Conservation (phyloP, 2,329 filamentous ascomycete species). For the Dothideomycetes sp. region DNA sequence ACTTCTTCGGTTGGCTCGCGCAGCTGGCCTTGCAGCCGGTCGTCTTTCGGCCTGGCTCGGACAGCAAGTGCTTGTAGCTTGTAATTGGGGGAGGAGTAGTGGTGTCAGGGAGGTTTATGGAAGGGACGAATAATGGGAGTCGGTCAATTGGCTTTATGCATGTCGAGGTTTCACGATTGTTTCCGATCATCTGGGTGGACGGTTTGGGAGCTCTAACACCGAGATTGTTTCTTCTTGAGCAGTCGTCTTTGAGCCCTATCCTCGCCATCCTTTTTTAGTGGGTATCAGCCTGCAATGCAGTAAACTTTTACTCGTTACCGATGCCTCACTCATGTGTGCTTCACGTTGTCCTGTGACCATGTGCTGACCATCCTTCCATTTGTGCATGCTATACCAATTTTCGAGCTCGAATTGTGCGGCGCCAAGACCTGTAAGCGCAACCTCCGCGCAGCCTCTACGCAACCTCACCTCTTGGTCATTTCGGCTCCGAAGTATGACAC, state of each 20-base stretch:
- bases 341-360: background rate
- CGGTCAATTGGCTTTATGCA: conserved; percentile 7
- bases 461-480: no score
- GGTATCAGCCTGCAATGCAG: background rate
- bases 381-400: no score
- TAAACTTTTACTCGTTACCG: background rate
- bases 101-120: conserved; percentile 1
- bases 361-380: no score
- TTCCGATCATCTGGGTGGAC: background rate
- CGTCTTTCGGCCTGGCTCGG: conserved; percentile 2
- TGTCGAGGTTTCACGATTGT: conserved; percentile 3
- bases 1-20: conserved; percentile 7
- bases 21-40: conserved; percentile 8
- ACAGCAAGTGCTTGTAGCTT: conserved; percentile 7
- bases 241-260: background rate
- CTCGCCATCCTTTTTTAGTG: background rate
- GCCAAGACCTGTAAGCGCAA: no score
- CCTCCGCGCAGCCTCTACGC: no score
- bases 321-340: background rate
- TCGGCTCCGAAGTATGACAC: no score
- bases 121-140: background rate
- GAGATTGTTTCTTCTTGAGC: background rate
- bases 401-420: no score
- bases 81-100: conserved; percentile 4
- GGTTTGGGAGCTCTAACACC: background rate